These are phyloP conservation scores for Hypsizygus ulmarius DNA, from an alignment of 1,284 basidiomycete species.

Conservation along the genomic window DNA sequence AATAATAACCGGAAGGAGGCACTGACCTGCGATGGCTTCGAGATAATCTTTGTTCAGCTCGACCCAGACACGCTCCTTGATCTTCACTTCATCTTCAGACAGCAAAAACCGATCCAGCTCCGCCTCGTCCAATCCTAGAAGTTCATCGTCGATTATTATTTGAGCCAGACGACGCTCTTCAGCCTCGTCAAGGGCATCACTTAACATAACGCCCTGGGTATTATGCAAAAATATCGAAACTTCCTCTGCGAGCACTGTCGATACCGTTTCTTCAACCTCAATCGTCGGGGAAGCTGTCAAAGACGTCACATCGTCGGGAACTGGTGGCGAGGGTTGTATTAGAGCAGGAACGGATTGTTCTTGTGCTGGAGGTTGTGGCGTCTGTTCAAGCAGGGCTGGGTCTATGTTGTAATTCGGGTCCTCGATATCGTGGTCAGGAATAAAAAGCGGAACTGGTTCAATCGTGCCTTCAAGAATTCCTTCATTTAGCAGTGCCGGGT, in stretches of 20 bases:
- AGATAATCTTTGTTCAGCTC: constrained; percentile 94
- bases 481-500: constrained; percentile 41
- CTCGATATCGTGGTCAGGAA: constrained; percentile 38
- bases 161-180: constrained; percentile 56
- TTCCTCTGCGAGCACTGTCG: constrained; percentile 60
- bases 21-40: constrained; percentile 81
- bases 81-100: constrained; percentile 80
- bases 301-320: constrained; percentile 1
- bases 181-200: constrained; percentile 60
- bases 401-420: constrained; percentile 56
- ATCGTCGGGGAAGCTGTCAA: constrained; percentile 22
- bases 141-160: constrained; percentile 46
- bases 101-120: constrained; percentile 89
- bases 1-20: background rate
- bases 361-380: constrained; percentile 20
- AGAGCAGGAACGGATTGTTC: constrained; percentile 18
- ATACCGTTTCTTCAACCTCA: constrained; percentile 38
- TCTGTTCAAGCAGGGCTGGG: constrained; percentile 44
- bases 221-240: constrained; percentile 62
- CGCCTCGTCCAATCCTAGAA: constrained; percentile 86
- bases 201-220: constrained; percentile 52
- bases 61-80: constrained; percentile 96
- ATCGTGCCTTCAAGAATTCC: constrained; percentile 38
- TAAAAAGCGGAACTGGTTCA: constrained; percentile 35
- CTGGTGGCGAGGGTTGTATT: constrained; percentile 8